Conservation (phyloP, 139 green algal genomes). For the Chlamydomonas schloesseri region DNA sequence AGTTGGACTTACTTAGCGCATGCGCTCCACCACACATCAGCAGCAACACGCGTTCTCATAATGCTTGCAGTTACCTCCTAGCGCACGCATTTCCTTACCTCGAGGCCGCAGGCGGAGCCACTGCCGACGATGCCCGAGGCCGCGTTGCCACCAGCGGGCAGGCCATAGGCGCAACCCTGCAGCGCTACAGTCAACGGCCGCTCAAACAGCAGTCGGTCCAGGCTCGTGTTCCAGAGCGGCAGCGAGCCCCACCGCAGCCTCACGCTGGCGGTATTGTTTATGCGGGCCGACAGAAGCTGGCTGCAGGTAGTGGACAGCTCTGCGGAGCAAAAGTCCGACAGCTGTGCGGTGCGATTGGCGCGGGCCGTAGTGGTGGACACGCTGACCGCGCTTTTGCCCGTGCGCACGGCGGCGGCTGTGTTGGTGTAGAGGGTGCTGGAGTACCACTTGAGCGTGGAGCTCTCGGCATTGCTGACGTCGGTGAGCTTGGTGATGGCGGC, state of each 20-base stretch:
- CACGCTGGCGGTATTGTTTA: not conserved
- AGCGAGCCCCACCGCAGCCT: no score
- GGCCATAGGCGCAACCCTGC: not conserved
- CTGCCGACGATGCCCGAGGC: not conserved
- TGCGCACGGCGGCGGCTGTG: not conserved
- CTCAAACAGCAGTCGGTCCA: slow-evolving; percentile 37
- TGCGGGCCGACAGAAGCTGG: not conserved
- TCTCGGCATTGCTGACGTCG: slow-evolving; percentile 32
- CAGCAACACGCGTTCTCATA: no score
- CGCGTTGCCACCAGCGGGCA: not conserved
- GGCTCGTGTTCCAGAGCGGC: no score
- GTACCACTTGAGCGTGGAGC: slow-evolving; percentile 34
- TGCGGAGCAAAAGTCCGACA: slow-evolving; percentile 12
- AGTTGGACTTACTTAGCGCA: no score
- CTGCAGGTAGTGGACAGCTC: not conserved
- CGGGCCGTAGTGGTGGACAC: no score
- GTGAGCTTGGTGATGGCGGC: slow-evolving; percentile 58
- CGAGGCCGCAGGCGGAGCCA: not conserved
- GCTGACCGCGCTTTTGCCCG: no score
- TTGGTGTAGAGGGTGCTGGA: not conserved
- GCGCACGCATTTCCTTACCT: no score
- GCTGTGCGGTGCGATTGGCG: not conserved
- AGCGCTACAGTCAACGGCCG: slow-evolving; percentile 27
- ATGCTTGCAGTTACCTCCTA: no score
- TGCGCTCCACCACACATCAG: no score